Conservation (phyloP, 169 alveolate genomes). For the Eimeria necatrix region DNA sequence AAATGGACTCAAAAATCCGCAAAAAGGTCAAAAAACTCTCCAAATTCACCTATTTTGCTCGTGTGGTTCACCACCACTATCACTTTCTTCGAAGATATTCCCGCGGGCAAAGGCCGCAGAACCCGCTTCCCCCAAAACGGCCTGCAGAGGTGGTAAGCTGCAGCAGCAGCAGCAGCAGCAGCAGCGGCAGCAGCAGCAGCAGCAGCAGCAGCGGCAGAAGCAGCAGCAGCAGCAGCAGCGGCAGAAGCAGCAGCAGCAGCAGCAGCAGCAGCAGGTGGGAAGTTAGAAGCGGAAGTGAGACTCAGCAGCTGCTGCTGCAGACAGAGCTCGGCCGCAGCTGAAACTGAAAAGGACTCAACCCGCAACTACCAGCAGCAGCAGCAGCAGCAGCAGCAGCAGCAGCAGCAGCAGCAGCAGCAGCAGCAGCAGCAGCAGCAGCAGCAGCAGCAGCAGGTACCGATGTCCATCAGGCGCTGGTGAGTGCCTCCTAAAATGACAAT, state of each 20-base stretch:
- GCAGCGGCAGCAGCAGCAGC: too few species aligned
- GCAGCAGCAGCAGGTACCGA: neutral
- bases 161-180: too few species aligned
- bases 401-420: too few species aligned
- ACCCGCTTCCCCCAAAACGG: slow-evolving; percentile 21
- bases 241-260: too few species aligned
- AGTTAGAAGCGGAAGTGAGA: too few species aligned
- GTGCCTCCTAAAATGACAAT: neutral
- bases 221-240: neutral
- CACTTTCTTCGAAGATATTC: neutral
- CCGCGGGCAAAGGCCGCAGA: neutral
- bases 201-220: neutral
- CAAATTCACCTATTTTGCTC: slow-evolving; percentile 16
- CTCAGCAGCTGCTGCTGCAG: too few species aligned
- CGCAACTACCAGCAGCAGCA: too few species aligned
- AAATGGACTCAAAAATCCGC: neutral
- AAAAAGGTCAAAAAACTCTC: neutral
- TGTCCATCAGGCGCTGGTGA: slow-evolving; percentile 15
- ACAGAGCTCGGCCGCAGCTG: too few species aligned
- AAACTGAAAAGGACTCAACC: too few species aligned
- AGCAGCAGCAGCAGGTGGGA: too few species aligned
- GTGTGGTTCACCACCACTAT: slow-evolving; percentile 51
- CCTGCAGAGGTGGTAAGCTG: slow-evolving; percentile 8
- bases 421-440: too few species aligned
- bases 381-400: too few species aligned